Conservation (phyloP, 345 rosid genomes). For the Lepidium africanum region DNA sequence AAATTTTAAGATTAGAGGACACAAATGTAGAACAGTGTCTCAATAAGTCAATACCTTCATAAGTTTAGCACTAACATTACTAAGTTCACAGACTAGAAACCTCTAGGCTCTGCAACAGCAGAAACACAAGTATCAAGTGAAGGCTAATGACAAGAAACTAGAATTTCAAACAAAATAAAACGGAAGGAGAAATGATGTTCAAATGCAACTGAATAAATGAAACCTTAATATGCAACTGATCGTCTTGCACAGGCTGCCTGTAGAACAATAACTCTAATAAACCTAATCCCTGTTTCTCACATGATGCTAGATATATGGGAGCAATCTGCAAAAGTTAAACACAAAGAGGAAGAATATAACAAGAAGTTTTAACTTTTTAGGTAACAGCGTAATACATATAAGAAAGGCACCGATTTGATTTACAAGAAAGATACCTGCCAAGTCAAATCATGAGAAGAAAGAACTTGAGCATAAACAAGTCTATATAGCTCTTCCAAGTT, state of each 20-base stretch:
- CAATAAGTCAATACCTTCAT: conserved; percentile 57
- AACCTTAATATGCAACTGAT: conserved; percentile 70
- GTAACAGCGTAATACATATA: not conserved
- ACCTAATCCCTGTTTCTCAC: conserved; percentile 82
- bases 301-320: conserved; percentile 80
- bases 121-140: conserved; percentile 11
- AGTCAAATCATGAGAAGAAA: conserved; percentile 81
- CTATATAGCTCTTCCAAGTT: conserved; percentile 87
- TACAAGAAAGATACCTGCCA: conserved; percentile 66
- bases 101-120: conserved; percentile 64
- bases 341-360: not conserved
- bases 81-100: conserved; percentile 5
- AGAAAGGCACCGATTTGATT: not conserved
- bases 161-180: not conserved
- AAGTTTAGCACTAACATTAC: conserved; percentile 47
- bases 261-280: conserved; percentile 65
- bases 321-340: conserved; percentile 55
- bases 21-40: not conserved
- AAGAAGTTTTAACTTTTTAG: not conserved
- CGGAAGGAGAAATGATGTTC: not conserved
- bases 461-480: conserved; percentile 90
- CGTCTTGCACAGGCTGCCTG: conserved; percentile 68
- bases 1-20: not conserved
- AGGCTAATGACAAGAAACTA: not conserved
- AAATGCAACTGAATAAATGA: not conserved